Evolutionary conservation across 805 yeast genomes (phyloP).

Genomic region (Komagataella pastoris): DNA sequence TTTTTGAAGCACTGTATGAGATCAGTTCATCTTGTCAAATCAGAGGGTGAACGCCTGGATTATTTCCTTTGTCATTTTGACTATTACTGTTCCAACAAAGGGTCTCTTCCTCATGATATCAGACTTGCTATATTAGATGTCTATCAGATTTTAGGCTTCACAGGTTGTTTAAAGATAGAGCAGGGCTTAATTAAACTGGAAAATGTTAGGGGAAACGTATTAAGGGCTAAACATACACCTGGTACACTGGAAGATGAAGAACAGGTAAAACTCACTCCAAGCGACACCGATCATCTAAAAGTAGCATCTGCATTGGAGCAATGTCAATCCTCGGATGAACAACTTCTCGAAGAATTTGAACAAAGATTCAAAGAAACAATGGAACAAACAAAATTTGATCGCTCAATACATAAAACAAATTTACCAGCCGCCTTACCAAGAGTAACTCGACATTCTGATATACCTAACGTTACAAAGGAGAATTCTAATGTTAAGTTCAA

Average conservation of each 20-base stretch:
- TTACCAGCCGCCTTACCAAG: background rate
- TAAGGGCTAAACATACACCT: background rate
- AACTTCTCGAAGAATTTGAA: background rate
- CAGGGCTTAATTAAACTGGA: background rate
- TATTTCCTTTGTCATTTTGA: slow-evolving; percentile 50
- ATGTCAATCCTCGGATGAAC: background rate
- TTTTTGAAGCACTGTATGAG: slow-evolving; percentile 21
- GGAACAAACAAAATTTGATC: background rate
- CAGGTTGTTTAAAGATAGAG: background rate
- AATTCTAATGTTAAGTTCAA: background rate
- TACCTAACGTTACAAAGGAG: background rate
- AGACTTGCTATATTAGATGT: background rate
- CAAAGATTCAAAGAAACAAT: background rate
- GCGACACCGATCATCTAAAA: background rate
- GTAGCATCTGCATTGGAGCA: background rate
- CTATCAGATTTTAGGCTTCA: background rate
- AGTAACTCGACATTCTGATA: background rate
- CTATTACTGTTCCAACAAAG: slow-evolving; percentile 53
- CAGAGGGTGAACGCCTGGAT: slow-evolving; percentile 14
- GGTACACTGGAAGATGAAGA: background rate
- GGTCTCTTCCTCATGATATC: slow-evolving; percentile 7
- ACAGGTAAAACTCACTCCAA: background rate
- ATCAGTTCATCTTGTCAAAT: slow-evolving; percentile 3
- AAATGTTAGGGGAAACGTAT: background rate
- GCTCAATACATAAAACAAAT: background rate